Evolutionary conservation across 2,329 filamentous ascomycete species (phyloP).

Genomic region (Clonostachys rhizophaga): DNA sequence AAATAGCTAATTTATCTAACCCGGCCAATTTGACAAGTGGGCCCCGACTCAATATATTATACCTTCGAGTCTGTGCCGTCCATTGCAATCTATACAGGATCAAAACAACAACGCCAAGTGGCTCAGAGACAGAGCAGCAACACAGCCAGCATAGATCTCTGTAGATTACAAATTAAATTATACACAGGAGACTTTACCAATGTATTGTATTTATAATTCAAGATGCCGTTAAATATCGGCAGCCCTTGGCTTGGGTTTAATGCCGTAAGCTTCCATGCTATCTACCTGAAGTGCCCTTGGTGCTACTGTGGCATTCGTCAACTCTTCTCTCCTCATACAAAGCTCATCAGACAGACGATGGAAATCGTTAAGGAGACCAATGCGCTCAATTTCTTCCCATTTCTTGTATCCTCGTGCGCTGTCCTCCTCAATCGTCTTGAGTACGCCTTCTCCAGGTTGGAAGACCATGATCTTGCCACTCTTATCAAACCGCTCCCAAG

Average conservation of each 20-base stretch:
- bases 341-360: background rate
- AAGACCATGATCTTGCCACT: background rate
- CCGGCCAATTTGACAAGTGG: too few relatives aligned
- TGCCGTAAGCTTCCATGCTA: background rate
- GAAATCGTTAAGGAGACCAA: background rate
- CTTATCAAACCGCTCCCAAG: background rate
- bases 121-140: too few relatives aligned
- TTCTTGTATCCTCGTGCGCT: background rate
- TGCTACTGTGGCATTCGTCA: background rate
- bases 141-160: too few relatives aligned
- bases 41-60: too few relatives aligned
- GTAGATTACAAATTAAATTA: too few relatives aligned
- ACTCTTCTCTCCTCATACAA: background rate
- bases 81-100: too few relatives aligned
- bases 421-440: background rate
- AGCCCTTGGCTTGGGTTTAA: background rate
- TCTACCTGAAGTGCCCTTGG: background rate
- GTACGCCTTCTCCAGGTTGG: background rate
- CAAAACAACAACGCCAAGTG: too few relatives aligned
- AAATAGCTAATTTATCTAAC: too few relatives aligned
- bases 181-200: too few relatives aligned
- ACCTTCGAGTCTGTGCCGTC: too few relatives aligned
- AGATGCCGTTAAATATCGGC: conserved; percentile 58
- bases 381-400: background rate
- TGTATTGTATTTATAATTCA: too few relatives aligned